Percentiles rank a stretch among this genome's conserved stretches.
These are phyloP conservation scores for Haemoproteus tartakovskyi DNA, from an alignment of 169 alveolate species.

Conservation along the genomic window DNA sequence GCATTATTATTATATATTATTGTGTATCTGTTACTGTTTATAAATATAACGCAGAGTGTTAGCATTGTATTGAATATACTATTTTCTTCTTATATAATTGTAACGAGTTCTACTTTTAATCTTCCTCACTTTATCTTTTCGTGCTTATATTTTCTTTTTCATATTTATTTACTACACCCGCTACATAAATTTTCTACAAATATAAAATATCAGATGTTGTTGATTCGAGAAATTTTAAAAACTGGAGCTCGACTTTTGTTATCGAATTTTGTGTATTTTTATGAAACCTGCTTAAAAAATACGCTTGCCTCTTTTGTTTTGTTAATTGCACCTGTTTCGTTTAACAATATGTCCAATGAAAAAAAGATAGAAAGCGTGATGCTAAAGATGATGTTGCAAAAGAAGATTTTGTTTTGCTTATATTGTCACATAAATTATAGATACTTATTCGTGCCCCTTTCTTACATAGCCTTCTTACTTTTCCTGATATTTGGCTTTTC, in stretches of 20 bases:
- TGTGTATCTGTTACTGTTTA: conserved; percentile 8
- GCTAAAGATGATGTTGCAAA: conserved; percentile 26
- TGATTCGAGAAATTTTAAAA: conserved; percentile 1
- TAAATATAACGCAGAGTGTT: conserved; percentile 24
- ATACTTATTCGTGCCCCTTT: conserved; percentile 15
- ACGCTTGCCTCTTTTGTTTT: conserved; percentile 14
- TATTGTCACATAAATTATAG: conserved; percentile 27
- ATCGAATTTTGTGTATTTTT: conserved; percentile 8
- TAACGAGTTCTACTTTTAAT: conserved; percentile 11
- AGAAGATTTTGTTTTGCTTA: conserved; percentile 42
- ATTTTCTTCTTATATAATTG: conserved; percentile 36
- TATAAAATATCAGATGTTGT: conserved; percentile 20
- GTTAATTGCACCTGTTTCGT: conserved; percentile 2
- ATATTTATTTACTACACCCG: conserved; percentile 45
- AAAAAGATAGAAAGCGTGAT: not conserved
- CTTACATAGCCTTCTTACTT: conserved; percentile 9
- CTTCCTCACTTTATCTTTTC: too few species aligned
- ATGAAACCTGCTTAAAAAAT: conserved; percentile 35
- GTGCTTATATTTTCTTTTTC: conserved; percentile 8
- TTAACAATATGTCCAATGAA: conserved; percentile 8
- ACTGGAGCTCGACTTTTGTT: not conserved
- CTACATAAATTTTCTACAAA: conserved; percentile 12
- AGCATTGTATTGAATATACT: conserved; percentile 22
- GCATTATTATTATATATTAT: not conserved
- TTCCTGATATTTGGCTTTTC: conserved; percentile 22